A percentile compares a stretch with the other conserved stretches of the same genome.
Conservation (phyloP, 2,329 filamentous ascomycete species). For the Hymenoscyphus salicellus region DNA sequence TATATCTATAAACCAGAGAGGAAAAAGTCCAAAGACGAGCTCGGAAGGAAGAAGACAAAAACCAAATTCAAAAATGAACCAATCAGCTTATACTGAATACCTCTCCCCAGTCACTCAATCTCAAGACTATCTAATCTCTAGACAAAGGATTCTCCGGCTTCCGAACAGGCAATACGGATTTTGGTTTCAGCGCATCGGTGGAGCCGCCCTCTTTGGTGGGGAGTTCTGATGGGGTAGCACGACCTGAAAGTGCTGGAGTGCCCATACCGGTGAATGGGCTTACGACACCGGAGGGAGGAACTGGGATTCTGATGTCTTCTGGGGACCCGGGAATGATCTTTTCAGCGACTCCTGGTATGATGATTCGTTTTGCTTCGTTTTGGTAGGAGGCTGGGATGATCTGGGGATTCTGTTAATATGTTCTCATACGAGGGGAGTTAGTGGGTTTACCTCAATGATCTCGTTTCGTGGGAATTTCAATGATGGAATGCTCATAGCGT, state of each 20-base stretch:
- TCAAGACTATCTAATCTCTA: conserved; percentile 10
- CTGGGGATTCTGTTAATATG: conserved; percentile 32
- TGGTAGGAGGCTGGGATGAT: conserved; percentile 97
- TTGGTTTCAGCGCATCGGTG: background rate
- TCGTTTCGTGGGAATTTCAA: conserved; percentile 93
- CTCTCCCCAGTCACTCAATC: background rate
- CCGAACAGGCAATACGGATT: background rate
- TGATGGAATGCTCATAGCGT: conserved; percentile 87
- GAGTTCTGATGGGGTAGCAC: conserved; percentile 19
- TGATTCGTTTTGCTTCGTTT: conserved; percentile 88
- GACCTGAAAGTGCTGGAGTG: conserved; percentile 24
- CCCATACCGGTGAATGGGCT: conserved; percentile 31
- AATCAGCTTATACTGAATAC: background rate
- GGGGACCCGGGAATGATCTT: conserved; percentile 73
- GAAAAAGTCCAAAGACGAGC: too few species aligned
- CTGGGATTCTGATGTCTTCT: conserved; percentile 76
- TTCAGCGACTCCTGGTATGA: conserved; percentile 65
- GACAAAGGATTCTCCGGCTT: conserved; percentile 17
- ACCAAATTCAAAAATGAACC: background rate
- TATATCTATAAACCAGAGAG: too few species aligned
- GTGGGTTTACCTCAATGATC: conserved; percentile 73
- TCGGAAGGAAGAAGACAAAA: background rate
- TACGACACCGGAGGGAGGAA: conserved; percentile 54
- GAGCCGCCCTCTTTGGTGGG: conserved; percentile 6
- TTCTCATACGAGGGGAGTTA: background rate